Base-by-base conservation (phyloP, 2,329 filamentous ascomycete genomes). In the Sordariomycetes sp. region DNA sequence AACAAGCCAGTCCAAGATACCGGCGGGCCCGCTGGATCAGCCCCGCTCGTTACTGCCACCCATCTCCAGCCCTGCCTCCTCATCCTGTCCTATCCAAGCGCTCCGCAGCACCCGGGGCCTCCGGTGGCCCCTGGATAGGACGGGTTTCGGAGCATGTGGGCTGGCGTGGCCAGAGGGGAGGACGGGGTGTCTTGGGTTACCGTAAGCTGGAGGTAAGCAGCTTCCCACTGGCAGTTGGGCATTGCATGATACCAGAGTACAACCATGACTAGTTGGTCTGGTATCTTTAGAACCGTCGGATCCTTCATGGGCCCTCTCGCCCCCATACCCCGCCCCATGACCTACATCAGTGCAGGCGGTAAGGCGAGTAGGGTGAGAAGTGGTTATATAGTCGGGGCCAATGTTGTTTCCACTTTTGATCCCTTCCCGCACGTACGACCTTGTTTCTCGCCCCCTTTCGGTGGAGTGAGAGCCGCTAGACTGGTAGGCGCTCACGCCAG, bases 281-380 rank as follows among this genome's bases (percentile, higher is more conserved):
- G 10, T 50, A 46, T 46, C 40, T 32, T 32, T 32, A 32, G 28
- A 32, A 46, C 18, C n/a, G 16, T 22, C 16, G 3, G n/a, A 48
- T 50, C 46, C 22, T 50, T 24, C 46, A 12, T 50, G 20, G 20
- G 20, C 46, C 11, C 46, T 20, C 3, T 22, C 46, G 22, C 11
- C 46, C 22, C 46, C n/a, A 22, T 50, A 20, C 20, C 46, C 46
- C 46, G 8, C 54, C 54, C 54, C 37, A 25, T 48, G 37, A 55
- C 54, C 37, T 46, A 32, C 54, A 18, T 35, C 37, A 22, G 35
- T 54, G 46, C 54, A 55, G 46, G 54, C 54, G 54, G 54, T 46
- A 48, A 55, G 37, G 35, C 35, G 8, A 22, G 20, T 12, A 4
- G 20, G 22, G 46, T 14, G 6, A 50, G 46, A 50, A n/a, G 20